A percentile compares a stretch with the other conserved stretches of the same genome.
Conservation (phyloP, 257 asterid genomes). For the Solanum rostratum region DNA sequence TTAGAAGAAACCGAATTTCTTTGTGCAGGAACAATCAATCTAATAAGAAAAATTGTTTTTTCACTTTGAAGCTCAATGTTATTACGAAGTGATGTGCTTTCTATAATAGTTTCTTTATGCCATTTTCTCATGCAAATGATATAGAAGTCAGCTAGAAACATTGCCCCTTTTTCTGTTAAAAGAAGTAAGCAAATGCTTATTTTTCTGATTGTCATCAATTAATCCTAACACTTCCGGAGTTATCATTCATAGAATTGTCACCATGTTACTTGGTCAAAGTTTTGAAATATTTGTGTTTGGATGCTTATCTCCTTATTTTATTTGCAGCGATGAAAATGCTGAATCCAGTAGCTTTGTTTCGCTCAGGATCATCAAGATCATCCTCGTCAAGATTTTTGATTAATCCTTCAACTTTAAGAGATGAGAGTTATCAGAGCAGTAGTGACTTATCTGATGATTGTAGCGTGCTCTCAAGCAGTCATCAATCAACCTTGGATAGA, state of each 20-base stretch:
- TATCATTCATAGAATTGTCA: not conserved
- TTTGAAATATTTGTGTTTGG: not conserved
- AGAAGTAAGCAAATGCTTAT: not conserved
- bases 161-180: not conserved
- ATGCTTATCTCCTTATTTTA: not conserved
- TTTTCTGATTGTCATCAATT: not conserved
- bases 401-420: slow-evolving; percentile 51
- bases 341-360: slow-evolving; percentile 79
- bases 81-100: not conserved
- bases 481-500: slow-evolving; percentile 84
- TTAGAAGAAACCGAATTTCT: not conserved
- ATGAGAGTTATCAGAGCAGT: slow-evolving; percentile 52
- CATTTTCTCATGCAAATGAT: not conserved
- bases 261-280: not conserved
- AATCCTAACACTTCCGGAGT: not conserved
- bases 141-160: not conserved
- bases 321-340: slow-evolving; percentile 73
- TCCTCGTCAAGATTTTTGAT: slow-evolving; percentile 60
- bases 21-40: not conserved
- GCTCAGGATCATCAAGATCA: slow-evolving; percentile 75
- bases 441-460: slow-evolving; percentile 63
- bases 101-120: not conserved
- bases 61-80: not conserved
- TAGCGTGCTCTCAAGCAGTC: slow-evolving; percentile 47
- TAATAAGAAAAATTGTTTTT: not conserved